Percentiles rank a stretch among this genome's conserved stretches.
Conservation (phyloP, 2,329 filamentous ascomycete genomes). For the Aspergillus sergii region DNA sequence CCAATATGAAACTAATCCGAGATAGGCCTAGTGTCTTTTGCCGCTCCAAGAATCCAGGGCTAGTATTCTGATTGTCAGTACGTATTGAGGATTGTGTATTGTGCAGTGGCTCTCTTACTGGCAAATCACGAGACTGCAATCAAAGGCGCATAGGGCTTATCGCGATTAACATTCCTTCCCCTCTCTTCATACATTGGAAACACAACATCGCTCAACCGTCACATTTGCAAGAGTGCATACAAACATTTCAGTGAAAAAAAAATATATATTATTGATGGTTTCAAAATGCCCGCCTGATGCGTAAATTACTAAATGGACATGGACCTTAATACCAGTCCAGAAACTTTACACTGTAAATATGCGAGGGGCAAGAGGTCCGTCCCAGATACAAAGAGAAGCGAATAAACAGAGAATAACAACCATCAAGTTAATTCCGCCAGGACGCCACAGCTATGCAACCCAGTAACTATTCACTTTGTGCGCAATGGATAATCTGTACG, state of each 20-base stretch:
- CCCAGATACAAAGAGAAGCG: background rate
- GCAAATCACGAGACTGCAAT: constrained; percentile 9
- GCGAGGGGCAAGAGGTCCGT: background rate
- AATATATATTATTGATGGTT: background rate
- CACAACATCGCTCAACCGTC: too few relatives aligned
- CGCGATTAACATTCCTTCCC: background rate
- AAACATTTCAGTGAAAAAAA: background rate
- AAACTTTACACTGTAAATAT: background rate
- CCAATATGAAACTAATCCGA: constrained; percentile 24
- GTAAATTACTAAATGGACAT: background rate
- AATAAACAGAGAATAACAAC: background rate
- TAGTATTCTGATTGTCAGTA: constrained; percentile 1
- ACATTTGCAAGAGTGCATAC: too few relatives aligned
- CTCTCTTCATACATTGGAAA: background rate
- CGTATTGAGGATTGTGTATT: background rate
- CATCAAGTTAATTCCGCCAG: constrained; percentile 5
- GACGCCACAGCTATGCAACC: constrained; percentile 37
- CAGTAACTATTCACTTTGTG: constrained; percentile 3
- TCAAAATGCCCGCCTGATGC: background rate
- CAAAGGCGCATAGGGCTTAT: constrained; percentile 1
- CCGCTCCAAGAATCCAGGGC: constrained; percentile 26
- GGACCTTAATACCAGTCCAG: background rate
- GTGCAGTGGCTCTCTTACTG: background rate
- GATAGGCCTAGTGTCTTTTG: constrained; percentile 14
- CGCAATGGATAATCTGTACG: background rate